A percentile compares a stretch with the other conserved stretches of the same genome.
These are phyloP conservation scores for Boletus subluridellus DNA, from an alignment of 1,284 basidiomycete genomes.

Conservation along the genomic window DNA sequence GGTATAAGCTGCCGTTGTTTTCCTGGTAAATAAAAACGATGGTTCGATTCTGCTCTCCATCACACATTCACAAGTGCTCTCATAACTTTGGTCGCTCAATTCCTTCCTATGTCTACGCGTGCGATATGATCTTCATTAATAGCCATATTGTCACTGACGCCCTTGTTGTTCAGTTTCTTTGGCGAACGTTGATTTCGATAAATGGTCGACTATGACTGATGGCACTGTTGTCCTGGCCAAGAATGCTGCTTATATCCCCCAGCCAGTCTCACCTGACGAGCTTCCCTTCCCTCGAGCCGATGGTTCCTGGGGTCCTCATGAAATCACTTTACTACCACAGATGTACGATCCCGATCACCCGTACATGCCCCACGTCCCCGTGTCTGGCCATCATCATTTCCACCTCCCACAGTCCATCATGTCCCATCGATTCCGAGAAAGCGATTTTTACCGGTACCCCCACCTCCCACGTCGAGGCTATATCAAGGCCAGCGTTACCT, in stretches of 20 bases:
- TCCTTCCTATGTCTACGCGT: too few relatives aligned
- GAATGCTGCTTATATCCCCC: background rate
- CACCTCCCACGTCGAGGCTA: background rate
- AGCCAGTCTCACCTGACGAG: background rate
- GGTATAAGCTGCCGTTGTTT: too few relatives aligned
- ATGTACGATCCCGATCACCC: slow-evolving; percentile 1
- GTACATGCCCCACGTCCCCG: background rate
- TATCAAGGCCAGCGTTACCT: background rate
- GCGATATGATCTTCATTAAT: too few relatives aligned
- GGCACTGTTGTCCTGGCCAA: background rate
- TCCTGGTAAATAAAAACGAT: too few relatives aligned
- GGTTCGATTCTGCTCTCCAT: too few relatives aligned
- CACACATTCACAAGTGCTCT: too few relatives aligned
- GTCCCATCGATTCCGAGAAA: background rate
- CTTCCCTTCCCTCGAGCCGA: background rate
- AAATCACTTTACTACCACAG: slow-evolving; percentile 1
- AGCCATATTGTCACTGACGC: background rate
- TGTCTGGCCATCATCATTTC: background rate
- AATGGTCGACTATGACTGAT: slow-evolving; percentile 1
- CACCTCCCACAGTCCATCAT: background rate
- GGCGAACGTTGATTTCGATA: slow-evolving; percentile 1
- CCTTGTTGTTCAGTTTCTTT: background rate
- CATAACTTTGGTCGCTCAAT: too few relatives aligned
- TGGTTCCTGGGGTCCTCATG: slow-evolving; percentile 11
- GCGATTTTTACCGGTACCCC: slow-evolving; percentile 7